phyloP scores from a whole-genome alignment of 169 alveolate species.

The Besnoitia besnoiti region DNA sequence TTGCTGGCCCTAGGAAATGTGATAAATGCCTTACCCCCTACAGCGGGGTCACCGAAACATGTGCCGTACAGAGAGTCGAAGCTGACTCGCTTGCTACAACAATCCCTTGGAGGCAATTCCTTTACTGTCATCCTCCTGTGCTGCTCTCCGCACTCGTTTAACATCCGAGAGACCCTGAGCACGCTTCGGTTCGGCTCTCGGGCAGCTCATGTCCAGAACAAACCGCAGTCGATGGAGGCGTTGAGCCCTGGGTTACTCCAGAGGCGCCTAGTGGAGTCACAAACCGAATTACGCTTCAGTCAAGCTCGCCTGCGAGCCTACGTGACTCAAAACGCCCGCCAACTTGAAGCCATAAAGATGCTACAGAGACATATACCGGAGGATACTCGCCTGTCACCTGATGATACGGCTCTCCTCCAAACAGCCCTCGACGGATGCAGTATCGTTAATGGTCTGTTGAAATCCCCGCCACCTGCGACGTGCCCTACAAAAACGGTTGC shows the following conservation, averaged over 20 bases:
- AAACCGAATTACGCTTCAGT: conserved; percentile 20
- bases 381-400: background rate
- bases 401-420: background rate
- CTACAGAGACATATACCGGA: background rate
- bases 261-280: conserved; percentile 20
- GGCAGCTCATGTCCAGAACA: conserved; percentile 87
- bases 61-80: conserved; percentile 97
- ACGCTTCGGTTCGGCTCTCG: conserved; percentile 89
- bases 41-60: conserved; percentile 70
- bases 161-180: conserved; percentile 85
- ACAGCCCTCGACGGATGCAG: background rate
- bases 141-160: conserved; percentile 84
- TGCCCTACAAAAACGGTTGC: background rate
- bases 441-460: background rate
- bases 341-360: conserved; percentile 19
- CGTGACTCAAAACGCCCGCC: conserved; percentile 30
- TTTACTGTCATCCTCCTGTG: conserved; percentile 94
- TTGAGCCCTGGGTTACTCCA: background rate
- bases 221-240: conserved; percentile 72
- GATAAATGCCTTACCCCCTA: conserved; percentile 85
- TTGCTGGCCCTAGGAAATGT: conserved; percentile 91
- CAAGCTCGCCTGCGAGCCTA: conserved; percentile 23
- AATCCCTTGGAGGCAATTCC: conserved; percentile 96
- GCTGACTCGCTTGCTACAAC: conserved; percentile 92
- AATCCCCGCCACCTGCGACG: background rate